A percentile compares a stretch with the other conserved stretches of the same genome.
Conservation (phyloP, 768 basidiomycete genomes). For the Tricholoma terreum region DNA sequence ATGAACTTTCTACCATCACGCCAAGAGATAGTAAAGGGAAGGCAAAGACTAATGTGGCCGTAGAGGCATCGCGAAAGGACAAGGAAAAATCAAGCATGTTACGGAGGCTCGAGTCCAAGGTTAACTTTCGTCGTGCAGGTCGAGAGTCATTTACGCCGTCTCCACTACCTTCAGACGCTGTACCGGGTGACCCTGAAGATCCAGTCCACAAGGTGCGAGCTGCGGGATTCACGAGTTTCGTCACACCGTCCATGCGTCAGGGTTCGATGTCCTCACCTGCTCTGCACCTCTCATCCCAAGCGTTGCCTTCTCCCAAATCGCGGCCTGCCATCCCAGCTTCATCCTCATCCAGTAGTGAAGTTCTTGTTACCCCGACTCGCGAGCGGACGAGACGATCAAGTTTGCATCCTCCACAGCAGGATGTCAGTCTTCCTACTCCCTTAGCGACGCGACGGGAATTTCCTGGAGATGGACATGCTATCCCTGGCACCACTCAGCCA, state of each 20-base stretch:
- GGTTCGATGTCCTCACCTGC: constrained; percentile 77
- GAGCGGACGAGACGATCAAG: constrained; percentile 43
- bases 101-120: constrained; percentile 45
- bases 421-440: constrained; percentile 35
- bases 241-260: constrained; percentile 62
- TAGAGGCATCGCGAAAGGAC: constrained; percentile 22
- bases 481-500: constrained; percentile 16
- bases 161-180: constrained; percentile 37
- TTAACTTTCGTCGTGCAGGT: constrained; percentile 44
- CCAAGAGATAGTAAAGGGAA: constrained; percentile 45
- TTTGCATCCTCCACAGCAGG: constrained; percentile 30
- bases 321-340: constrained; percentile 44
- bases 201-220: constrained; percentile 38
- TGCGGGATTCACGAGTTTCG: constrained; percentile 57
- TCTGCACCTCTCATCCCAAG: constrained; percentile 60
- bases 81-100: constrained; percentile 47
- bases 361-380: constrained; percentile 44
- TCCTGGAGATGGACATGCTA: constrained; percentile 12
- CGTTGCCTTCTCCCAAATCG: constrained; percentile 51
- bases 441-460: constrained; percentile 14
- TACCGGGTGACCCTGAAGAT: constrained; percentile 23
- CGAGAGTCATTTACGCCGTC: constrained; percentile 38
- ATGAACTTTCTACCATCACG: constrained; percentile 45
- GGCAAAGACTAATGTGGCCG: constrained; percentile 34
- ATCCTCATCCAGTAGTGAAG: constrained; percentile 45